phyloP scores from a whole-genome alignment of 2,329 filamentous ascomycete species.

The Leptographium lundbergii region DNA sequence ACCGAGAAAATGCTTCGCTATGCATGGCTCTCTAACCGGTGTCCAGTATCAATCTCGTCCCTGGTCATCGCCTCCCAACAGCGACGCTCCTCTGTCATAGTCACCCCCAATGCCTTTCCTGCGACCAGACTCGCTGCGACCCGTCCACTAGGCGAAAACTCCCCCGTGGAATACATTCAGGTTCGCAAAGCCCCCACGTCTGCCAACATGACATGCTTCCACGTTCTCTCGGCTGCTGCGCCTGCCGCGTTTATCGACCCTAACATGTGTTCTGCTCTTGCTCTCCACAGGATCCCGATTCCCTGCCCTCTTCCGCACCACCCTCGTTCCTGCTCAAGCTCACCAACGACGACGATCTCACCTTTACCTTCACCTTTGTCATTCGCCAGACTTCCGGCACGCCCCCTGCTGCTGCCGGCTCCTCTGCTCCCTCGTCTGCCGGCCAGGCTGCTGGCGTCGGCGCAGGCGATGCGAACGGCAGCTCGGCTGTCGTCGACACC shows the following conservation, averaged over 20 bases:
- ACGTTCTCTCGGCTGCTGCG: background rate
- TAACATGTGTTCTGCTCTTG: conserved; percentile 13
- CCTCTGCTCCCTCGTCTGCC: conserved; percentile 3
- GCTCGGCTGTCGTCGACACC: conserved; percentile 49
- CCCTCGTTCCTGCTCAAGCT: conserved; percentile 79
- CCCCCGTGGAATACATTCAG: conserved; percentile 82
- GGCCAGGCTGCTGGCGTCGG: conserved; percentile 11
- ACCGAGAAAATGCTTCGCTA: no score
- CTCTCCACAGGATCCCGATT: conserved; percentile 62
- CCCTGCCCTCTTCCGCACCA: conserved; percentile 28
- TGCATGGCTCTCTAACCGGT: conserved; percentile 12
- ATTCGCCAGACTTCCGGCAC: conserved; percentile 39
- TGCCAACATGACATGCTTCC: background rate
- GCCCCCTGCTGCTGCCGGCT: conserved; percentile 1
- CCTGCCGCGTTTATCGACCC: background rate
- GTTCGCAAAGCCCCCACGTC: conserved; percentile 29
- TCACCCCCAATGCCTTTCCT: conserved; percentile 79
- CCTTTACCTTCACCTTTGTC: conserved; percentile 86
- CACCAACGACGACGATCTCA: conserved; percentile 80
- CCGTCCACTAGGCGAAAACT: conserved; percentile 59
- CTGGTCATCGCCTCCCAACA: conserved; percentile 70
- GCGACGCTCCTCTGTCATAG: conserved; percentile 61
- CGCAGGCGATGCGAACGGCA: conserved; percentile 32
- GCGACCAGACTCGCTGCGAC: conserved; percentile 64
- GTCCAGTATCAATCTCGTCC: conserved; percentile 72